Evolutionary conservation across 768 basidiomycete genomes (phyloP), one percentile per base, ranked within the genome.

Genomic region (Tricholoma matsutake): DNA sequence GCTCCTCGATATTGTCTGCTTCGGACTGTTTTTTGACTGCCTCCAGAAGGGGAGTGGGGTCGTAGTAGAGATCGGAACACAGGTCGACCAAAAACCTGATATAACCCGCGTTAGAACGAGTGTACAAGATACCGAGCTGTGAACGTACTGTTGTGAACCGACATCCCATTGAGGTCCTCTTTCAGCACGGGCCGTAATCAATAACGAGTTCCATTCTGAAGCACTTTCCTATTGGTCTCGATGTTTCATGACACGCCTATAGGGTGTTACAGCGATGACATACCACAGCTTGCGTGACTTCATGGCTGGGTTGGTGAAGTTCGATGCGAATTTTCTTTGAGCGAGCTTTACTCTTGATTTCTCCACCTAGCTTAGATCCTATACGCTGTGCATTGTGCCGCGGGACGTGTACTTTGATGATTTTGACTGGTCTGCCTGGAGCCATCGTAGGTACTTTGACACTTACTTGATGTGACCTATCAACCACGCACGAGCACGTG

Each of bases 161-260:
- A 92, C 79, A 70, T 94, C 92, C 91, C 91, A 94, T 67, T 92
- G 91, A 3, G 92, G 92, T 0, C 92, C 92, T 61, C 92, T 79
- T 61, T 89, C 86, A 7, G 91, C 92, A 37, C 92, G 83, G 3
- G 92, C 92, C 28, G 86, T 88, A 61, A 85, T 82, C 51, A 94
- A 78, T 57, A 92, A 66, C 0, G 91, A 92, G 65, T 94, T 94
- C 92, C 92, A 93, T 64, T 92, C 89, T 9, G 89, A 91, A 9
- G 92, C 89, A 67, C 85, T 86, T 71, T 93, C 91, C 83, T 84
- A 51, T 37, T 56, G 28, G 37, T 35, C 20, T 29, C 39, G 31
- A 52, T 59, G 43, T 37, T 11, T 45, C 13, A 58, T 58, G 35
- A 49, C 31, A 9, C 54, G 7, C 13, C 47, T 58, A 14, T 16